phyloP scores from a whole-genome alignment of 2,329 filamentous ascomycete species.

The Penicillium occitanis region DNA sequence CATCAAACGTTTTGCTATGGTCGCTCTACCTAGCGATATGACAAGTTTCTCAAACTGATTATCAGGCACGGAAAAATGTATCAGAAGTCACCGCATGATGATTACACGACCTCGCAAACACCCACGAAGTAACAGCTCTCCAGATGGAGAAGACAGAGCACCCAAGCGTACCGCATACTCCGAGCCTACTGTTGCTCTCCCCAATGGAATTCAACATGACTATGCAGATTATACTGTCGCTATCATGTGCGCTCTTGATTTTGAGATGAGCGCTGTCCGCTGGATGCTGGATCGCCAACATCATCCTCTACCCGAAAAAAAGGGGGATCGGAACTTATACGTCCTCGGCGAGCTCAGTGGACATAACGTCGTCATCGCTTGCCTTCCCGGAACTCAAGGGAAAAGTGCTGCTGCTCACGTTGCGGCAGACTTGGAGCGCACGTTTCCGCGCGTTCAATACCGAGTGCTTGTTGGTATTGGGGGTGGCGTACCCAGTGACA shows the following conservation, averaged over 20 bases:
- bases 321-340: conserved; percentile 7
- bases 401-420: conserved; percentile 2
- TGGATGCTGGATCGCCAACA: conserved; percentile 6
- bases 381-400: conserved; percentile 13
- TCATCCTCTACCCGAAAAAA: background rate
- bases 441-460: conserved; percentile 8
- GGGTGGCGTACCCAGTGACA: conserved; percentile 8
- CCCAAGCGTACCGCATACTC: background rate
- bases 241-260: background rate
- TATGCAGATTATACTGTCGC: conserved; percentile 8
- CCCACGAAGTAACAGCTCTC: background rate
- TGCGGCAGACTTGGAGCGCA: background rate
- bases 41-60: background rate
- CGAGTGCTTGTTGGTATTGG: conserved; percentile 13
- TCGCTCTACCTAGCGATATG: background rate
- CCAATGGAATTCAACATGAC: background rate
- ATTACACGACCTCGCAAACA: background rate
- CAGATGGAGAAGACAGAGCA: background rate
- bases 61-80: background rate
- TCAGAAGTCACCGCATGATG: background rate
- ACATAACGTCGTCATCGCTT: conserved; percentile 17
- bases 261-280: conserved; percentile 14
- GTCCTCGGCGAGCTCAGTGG: conserved; percentile 12
- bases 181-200: background rate
- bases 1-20: background rate